Percentiles rank a stretch among this genome's conserved stretches.
These are phyloP conservation scores for Candida parachauliodes DNA, from an alignment of 805 yeast genomes.

Conservation along the genomic window DNA sequence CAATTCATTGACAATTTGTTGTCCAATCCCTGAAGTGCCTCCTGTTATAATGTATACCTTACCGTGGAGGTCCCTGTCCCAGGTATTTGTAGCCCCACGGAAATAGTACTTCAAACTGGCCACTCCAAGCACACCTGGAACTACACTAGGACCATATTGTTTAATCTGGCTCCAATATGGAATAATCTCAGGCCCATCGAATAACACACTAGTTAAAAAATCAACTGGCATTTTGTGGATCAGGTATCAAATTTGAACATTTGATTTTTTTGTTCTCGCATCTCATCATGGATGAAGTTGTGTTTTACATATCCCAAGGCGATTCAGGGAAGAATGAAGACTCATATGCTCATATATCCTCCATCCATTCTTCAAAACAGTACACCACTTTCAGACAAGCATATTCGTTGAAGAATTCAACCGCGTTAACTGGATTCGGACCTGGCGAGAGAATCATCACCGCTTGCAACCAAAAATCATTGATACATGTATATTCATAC, in stretches of 20 bases:
- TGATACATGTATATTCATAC: conserved; percentile 67
- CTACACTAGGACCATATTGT: conserved; percentile 54
- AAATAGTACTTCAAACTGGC: conserved; percentile 65
- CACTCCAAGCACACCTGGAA: conserved; percentile 49
- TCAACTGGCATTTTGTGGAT: conserved; percentile 70
- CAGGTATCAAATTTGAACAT: too few species aligned
- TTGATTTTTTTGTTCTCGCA: conserved; percentile 1
- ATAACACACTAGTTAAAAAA: conserved; percentile 61
- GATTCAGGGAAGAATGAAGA: conserved; percentile 38
- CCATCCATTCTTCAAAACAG: conserved; percentile 47
- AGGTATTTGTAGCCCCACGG: conserved; percentile 76
- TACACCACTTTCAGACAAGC: conserved; percentile 51
- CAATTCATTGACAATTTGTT: conserved; percentile 66
- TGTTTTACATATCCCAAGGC: conserved; percentile 45
- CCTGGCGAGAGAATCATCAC: conserved; percentile 54
- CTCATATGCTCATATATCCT: conserved; percentile 38
- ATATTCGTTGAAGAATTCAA: conserved; percentile 43
- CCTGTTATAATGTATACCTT: conserved; percentile 81
- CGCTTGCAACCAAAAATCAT: conserved; percentile 67
- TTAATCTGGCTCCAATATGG: conserved; percentile 71
- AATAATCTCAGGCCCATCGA: conserved; percentile 70
- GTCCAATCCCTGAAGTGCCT: conserved; percentile 93
- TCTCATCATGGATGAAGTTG: conserved; percentile 46
- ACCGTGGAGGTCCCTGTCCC: conserved; percentile 93
- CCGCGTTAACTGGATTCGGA: conserved; percentile 45